Evolutionary conservation across 371 early-diverging fungal genomes (phyloP).

Genomic region (Mortierella sp.): DNA sequence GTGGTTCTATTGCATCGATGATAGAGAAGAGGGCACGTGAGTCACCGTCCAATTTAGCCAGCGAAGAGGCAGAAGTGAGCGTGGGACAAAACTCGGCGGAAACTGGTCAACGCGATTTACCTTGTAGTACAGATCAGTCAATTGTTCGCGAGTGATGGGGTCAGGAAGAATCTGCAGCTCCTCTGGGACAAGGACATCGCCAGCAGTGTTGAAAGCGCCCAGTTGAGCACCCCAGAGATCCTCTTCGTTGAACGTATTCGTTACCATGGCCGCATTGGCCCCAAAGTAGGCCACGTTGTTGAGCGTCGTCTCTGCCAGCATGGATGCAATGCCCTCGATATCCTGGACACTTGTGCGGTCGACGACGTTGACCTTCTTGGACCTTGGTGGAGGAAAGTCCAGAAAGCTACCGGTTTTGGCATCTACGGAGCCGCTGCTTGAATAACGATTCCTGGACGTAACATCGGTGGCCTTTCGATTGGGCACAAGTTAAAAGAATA

Average conservation of each 20-base stretch:
- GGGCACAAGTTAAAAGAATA: background rate
- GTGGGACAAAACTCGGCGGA: background rate
- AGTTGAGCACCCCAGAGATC: slow-evolving; percentile 43
- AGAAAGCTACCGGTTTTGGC: slow-evolving; percentile 20
- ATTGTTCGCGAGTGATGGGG: slow-evolving; percentile 18
- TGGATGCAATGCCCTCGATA: slow-evolving; percentile 13
- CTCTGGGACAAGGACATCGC: slow-evolving; percentile 33
- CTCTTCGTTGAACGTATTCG: slow-evolving; percentile 31
- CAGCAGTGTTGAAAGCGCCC: slow-evolving; percentile 23
- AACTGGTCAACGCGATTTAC: slow-evolving; percentile 7
- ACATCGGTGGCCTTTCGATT: background rate
- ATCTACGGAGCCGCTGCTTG: slow-evolving; percentile 13
- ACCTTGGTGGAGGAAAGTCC: slow-evolving; percentile 23
- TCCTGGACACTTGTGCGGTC: slow-evolving; percentile 33
- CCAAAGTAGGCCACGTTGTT: slow-evolving; percentile 28
- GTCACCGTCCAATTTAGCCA: background rate
- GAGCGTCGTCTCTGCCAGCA: slow-evolving; percentile 33
- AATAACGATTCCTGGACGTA: slow-evolving; percentile 11
- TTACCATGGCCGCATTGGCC: slow-evolving; percentile 31
- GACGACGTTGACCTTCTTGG: slow-evolving; percentile 31
- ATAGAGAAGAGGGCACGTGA: background rate
- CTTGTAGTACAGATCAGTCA: slow-evolving; percentile 34
- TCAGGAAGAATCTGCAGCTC: slow-evolving; percentile 36
- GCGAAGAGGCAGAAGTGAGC: no score
- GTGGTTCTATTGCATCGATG: slow-evolving; percentile 32